Evolutionary conservation across 1,284 basidiomycete genomes (phyloP).

Genomic region (Sporisorium reilianum): DNA sequence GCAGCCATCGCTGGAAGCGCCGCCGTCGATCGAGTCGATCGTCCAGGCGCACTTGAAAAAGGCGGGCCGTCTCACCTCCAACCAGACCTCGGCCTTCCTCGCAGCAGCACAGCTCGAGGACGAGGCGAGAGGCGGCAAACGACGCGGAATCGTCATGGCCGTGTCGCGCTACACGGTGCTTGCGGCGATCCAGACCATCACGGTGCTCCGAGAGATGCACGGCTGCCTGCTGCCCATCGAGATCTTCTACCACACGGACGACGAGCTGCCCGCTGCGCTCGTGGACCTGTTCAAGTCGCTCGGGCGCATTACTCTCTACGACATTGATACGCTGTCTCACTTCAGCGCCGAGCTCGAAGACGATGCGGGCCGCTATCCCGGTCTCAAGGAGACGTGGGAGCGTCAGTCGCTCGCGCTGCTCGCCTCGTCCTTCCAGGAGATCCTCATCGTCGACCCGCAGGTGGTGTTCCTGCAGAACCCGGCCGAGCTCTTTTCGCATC

Average conservation of each 20-base stretch:
- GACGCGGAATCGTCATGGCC: conserved; percentile 39
- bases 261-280: conserved; percentile 28
- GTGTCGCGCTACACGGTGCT: conserved; percentile 25
- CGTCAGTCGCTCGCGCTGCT: conserved; percentile 34
- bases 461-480: conserved; percentile 52
- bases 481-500: conserved; percentile 28
- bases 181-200: conserved; percentile 36
- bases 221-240: conserved; percentile 39
- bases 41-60: conserved; percentile 21
- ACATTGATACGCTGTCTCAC: conserved; percentile 25
- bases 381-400: conserved; percentile 30
- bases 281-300: conserved; percentile 22
- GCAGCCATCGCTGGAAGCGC: background rate
- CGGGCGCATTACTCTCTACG: conserved; percentile 20
- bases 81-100: conserved; percentile 18
- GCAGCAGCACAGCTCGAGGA: conserved; percentile 19
- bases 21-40: conserved; percentile 18
- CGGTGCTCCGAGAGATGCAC: conserved; percentile 24
- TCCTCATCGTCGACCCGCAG: conserved; percentile 36
- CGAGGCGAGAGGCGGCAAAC: conserved; percentile 22
- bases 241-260: conserved; percentile 32
- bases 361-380: conserved; percentile 37
- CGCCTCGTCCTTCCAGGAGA: conserved; percentile 36
- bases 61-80: conserved; percentile 11
- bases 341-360: conserved; percentile 42